Base-by-base conservation (phyloP, 345 rosid genomes). In the Trapa incisa region DNA sequence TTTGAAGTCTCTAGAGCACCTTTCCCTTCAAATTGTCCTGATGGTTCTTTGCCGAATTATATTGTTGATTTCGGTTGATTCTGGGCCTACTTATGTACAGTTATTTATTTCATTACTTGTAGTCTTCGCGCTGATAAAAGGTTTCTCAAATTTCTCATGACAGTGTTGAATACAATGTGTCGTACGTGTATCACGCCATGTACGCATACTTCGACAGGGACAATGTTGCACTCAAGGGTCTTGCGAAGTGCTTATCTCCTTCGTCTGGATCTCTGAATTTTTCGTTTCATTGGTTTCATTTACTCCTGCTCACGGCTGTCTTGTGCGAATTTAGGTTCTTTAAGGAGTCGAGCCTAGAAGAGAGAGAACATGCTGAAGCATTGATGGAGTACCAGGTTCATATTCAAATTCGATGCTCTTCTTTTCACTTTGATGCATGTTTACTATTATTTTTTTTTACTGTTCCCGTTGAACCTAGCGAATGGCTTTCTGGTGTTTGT, bases 141-240 rank as follows among this genome's bases (percentile, higher is more conserved):
- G 29, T 7, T 61, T 47, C 32, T 0, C 54, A 37, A 70, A 7
- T 69, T 43, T 65, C 66, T 67, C 37, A 65, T 35, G 29, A 33
- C 82, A 95, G 97, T 76, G 98, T 95, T 80, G 98, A 91, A 65
- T 91, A 95, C 85, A 89, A 82, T 75, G 85, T 85, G 37, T 91
- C 99, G 37, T 95, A 91, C 62, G 93, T 84, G 53, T 95, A 95
- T 83, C 97, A 89, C 66, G 95, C 96, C 60, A 67, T 95, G 90
- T 89, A 68, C 66, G 97, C 96, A 29, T 94, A 86, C 79, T 94
- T 87, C 56, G 99, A 94, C 66, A 81, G 96, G 70, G 97, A 95
- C 76, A 85, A 91, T 73, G 68, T 95, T 57, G 97, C 96, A 2
- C 89, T 91, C 66, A 95, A 69, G 69, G 99, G 99, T 67, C 81